Percentiles rank a stretch among this genome's conserved stretches.
Evolutionary conservation across 352 stramenopile genomes (phyloP).

Genomic region (Pythium sukuiense): DNA sequence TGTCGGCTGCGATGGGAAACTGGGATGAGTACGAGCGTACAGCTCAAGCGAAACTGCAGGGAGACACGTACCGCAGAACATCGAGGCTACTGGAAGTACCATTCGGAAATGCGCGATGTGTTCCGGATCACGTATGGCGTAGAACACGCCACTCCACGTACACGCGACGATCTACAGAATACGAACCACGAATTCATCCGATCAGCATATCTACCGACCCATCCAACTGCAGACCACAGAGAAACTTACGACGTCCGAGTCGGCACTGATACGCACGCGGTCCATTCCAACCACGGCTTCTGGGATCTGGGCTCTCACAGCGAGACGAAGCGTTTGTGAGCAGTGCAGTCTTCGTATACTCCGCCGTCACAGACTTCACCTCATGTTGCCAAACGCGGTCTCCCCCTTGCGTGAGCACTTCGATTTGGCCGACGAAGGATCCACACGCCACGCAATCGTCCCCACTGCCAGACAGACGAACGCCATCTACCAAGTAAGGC

Average conservation of each 20-base stretch:
- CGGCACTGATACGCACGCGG: slow-evolving; percentile 10
- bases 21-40: too few species aligned
- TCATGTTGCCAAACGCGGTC: slow-evolving; percentile 24
- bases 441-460: slow-evolving; percentile 22
- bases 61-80: slow-evolving; percentile 60
- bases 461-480: slow-evolving; percentile 24
- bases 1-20: slow-evolving; percentile 6
- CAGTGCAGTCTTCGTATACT: too few species aligned
- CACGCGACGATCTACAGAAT: slow-evolving; percentile 54
- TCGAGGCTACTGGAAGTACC: slow-evolving; percentile 50
- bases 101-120: slow-evolving; percentile 62
- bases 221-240: too few species aligned
- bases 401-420: slow-evolving; percentile 13
- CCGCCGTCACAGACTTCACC: too few species aligned
- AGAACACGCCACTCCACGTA: slow-evolving; percentile 72
- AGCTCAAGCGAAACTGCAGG: too few species aligned
- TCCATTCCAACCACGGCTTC: slow-evolving; percentile 33
- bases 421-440: slow-evolving; percentile 20
- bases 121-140: slow-evolving; percentile 43
- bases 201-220: not conserved
- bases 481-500: slow-evolving; percentile 44
- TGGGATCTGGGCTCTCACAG: too few species aligned
- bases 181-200: not conserved
- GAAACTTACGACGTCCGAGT: slow-evolving; percentile 23
- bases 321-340: too few species aligned